Base-by-base conservation (phyloP, 371 early-diverging fungal species). In the Syncephalastrum sp. region DNA sequence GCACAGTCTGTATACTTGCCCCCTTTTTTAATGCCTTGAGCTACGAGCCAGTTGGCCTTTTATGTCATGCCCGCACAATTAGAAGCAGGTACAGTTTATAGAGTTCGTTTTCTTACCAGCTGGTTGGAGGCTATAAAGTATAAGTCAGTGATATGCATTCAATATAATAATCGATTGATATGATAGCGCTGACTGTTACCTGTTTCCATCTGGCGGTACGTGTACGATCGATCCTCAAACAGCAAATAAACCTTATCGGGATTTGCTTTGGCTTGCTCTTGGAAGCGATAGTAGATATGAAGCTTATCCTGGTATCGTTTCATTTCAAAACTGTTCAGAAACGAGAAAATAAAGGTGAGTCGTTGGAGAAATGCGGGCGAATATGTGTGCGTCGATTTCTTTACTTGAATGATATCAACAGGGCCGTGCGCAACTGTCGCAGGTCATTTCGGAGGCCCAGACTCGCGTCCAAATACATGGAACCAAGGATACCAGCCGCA, bases 191-290 rank as follows among this genome's bases (percentile, higher is more conserved):
- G 12, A 14, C 0, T 42, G 25, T 54, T 70, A 70, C 70, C 59
- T 42, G 42, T 47, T 43, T 70, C 67, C 16, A 70, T 19, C 19
- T 63, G 47, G 33, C 67, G 57, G 44, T 53, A 70, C 1, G 70
- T 64, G 25, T 70, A 70, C 2, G 29, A 17, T 29, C 67, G 59
- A n/a, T 56, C 66, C 51, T 70, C 67, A 59, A 66, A 70, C 6
- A 64, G 16, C 4, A 70, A 15, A 54, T 56, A 65, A 2, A 56
- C 50, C 6, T 52, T 54, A 17, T 66, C 62, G 3, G 70, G 67
- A 3, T n/a, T 50, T 1, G 64, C 49, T 21, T 60, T 54, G 1
- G 70, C 70, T 44, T 57, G 54, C 8, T 70, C 61, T 43, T 57
- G 54, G 43, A 70, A 67, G 5, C 64, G 64, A 29, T 64, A 67